Base-by-base conservation (phyloP, 2,329 filamentous ascomycete species). In the Calycina herbarum region DNA sequence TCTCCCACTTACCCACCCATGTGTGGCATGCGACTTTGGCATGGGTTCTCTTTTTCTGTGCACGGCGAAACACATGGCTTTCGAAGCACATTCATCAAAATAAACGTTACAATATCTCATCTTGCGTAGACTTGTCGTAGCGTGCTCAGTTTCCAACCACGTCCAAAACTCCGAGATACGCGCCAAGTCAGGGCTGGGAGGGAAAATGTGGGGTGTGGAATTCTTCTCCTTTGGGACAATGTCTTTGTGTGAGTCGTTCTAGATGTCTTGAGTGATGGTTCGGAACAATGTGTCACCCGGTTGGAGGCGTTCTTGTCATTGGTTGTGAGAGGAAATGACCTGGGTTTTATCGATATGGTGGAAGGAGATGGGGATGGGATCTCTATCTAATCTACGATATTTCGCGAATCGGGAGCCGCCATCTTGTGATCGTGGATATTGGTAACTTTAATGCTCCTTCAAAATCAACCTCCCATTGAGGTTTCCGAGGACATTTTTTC, bases 21-120 rank as follows among this genome's bases (percentile, higher is more conserved):
- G 48, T 54, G 24, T 54, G 48, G 48, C 48, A 54, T 54, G 48
- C 48, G 48, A 54, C 48, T 24, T 24, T 54, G 58, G 58, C 58
- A 59, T 59, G 58, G 58, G 58, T 42, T 59, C 17, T 24, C 17
- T 59, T 20, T 59, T 24, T 33, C 20, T 8, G n/a, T 54, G 48
- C 3, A 54, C n/a, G 42, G 33, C 58, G 7, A 59, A 59, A 59
- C 58, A 59, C 57, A 59, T 59, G 58, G 24, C 33, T 24, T 17
- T 8, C n/a, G 2, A 8, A 20, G 5, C n/a, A 15, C 20, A 17
- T 20, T 13, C 31, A 40, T 20, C 15, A 33, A 59, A 40, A 59
- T n/a, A 38, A 59, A 59, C 58, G 58, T 59, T 59, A 45, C 58
- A 59, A 29, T 59, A 59, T 38, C 35, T 42, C 57, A 59, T 59